Base-by-base conservation (phyloP, 139 green algal species). In the Pleodorina starrii region DNA sequence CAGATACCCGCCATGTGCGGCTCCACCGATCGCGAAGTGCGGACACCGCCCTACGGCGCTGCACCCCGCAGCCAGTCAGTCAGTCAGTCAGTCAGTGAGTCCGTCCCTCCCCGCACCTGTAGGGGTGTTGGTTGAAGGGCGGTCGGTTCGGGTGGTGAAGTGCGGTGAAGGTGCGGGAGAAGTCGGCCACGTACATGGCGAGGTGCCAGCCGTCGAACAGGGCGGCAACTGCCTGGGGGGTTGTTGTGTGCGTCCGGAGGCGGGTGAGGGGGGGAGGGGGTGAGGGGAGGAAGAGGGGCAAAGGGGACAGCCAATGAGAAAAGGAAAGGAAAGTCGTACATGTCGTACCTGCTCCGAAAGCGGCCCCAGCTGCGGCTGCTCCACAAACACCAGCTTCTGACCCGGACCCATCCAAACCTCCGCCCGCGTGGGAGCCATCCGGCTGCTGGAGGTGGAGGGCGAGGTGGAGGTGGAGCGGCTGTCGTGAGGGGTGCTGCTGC, bases 141-240 rank as follows among this genome's bases (percentile, higher is more conserved):
- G 44, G 54, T 17, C 9, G 44, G 59, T 42, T 19, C 2, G 80
- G 42, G 80, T 74, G 54, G 54, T 86, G 75, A 23, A 90, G 19
- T 1, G 42, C 40, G 1, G 12, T 11, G 76, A 85, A 90, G 25
- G 75, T 73, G 27, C 59, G 29, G 9, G 36, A 71, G 42, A 86
- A 90, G 86, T 90, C 74, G 1, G 86, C 74, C 35, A 90, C 46
- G 59, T 90, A 90, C 42, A 90, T 42, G 1, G 72, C 74, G 29
- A 90, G 14, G 76, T 90, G 86, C 86, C 86, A 90, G 16, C 86
- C 86, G 27, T 36, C 46, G 54, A 90, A 90, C 43, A 76, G 42
- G 17, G 23, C 16, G 12, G 32, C 25, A 1, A 85, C 74, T 1
- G 74, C 73, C 85, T 90, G 85, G 9, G 54, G 54, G 29, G 9